A percentile compares a stretch with the other conserved stretches of the same genome.
phyloP scores from a whole-genome alignment of 352 stramenopile species.

The Globisporangium parvum region DNA sequence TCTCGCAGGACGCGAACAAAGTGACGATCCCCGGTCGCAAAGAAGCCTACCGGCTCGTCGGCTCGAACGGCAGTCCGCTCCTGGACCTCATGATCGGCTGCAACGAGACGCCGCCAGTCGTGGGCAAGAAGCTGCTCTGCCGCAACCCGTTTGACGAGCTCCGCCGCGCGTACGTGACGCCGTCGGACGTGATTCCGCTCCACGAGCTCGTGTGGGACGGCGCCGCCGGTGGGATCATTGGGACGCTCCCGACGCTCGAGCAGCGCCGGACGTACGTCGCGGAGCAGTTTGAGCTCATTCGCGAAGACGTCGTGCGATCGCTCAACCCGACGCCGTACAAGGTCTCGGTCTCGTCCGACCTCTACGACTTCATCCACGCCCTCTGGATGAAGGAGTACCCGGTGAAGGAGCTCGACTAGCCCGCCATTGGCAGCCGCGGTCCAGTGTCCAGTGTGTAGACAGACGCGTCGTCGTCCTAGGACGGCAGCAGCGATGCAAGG shows the following conservation, averaged over 20 bases:
- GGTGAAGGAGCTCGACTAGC: constrained; percentile 77
- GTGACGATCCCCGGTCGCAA: constrained; percentile 91
- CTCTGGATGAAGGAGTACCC: constrained; percentile 93
- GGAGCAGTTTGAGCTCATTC: constrained; percentile 90
- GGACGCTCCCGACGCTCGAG: constrained; percentile 60
- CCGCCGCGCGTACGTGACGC: constrained; percentile 92
- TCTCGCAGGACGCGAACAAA: constrained; percentile 96
- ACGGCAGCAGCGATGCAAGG: not conserved
- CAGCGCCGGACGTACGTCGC: constrained; percentile 84
- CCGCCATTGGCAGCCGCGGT: too few relatives aligned
- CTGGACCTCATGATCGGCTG: constrained; percentile 89
- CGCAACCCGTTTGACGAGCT: constrained; percentile 95
- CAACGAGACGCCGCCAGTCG: constrained; percentile 71
- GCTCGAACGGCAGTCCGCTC: constrained; percentile 81
- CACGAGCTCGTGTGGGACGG: constrained; percentile 91
- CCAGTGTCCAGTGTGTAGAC: not conserved
- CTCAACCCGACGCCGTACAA: constrained; percentile 96
- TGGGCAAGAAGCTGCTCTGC: constrained; percentile 89
- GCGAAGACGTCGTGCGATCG: constrained; percentile 92
- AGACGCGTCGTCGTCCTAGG: not conserved
- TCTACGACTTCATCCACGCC: constrained; percentile 94
- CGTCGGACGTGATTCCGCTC: constrained; percentile 85
- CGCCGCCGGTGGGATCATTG: constrained; percentile 63
- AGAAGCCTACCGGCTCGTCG: constrained; percentile 88
- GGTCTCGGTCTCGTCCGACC: constrained; percentile 83